A percentile compares a stretch with the other conserved stretches of the same genome.
phyloP scores from a whole-genome alignment of 805 yeast genomes.

The Myxozyma sirexii region DNA sequence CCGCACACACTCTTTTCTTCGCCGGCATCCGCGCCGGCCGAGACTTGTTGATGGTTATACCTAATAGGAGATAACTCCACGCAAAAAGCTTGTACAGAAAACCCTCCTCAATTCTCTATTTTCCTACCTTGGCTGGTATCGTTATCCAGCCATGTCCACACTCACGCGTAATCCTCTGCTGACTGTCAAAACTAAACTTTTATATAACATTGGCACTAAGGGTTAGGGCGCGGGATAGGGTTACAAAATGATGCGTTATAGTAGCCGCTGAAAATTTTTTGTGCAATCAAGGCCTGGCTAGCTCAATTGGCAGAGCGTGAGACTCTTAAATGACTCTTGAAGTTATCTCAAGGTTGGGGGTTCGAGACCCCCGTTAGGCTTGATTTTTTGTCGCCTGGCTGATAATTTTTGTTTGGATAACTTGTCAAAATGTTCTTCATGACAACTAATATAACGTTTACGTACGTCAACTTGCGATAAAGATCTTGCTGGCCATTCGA shows the following conservation, averaged over 20 bases:
- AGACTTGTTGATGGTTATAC: too few relatives aligned
- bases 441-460: too few relatives aligned
- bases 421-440: too few relatives aligned
- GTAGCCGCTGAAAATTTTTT: background rate
- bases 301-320: slow-evolving; percentile 16
- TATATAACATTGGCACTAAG: background rate
- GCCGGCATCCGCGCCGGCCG: background rate
- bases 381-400: background rate
- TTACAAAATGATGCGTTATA: too few relatives aligned
- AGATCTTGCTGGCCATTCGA: too few relatives aligned
- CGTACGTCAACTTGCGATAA: too few relatives aligned
- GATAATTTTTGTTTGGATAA: background rate
- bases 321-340: slow-evolving; percentile 1
- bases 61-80: too few relatives aligned
- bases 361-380: slow-evolving; percentile 17
- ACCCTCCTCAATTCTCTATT: background rate
- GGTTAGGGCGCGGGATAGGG: background rate
- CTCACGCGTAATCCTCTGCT: too few relatives aligned
- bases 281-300: background rate
- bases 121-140: too few relatives aligned
- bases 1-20: background rate
- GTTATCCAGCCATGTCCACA: too few relatives aligned
- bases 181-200: background rate
- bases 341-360: slow-evolving; percentile 15
- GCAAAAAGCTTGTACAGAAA: too few relatives aligned